phyloP scores from a whole-genome alignment of 1,284 basidiomycete species.

The Pyrrhoderma noxium region DNA sequence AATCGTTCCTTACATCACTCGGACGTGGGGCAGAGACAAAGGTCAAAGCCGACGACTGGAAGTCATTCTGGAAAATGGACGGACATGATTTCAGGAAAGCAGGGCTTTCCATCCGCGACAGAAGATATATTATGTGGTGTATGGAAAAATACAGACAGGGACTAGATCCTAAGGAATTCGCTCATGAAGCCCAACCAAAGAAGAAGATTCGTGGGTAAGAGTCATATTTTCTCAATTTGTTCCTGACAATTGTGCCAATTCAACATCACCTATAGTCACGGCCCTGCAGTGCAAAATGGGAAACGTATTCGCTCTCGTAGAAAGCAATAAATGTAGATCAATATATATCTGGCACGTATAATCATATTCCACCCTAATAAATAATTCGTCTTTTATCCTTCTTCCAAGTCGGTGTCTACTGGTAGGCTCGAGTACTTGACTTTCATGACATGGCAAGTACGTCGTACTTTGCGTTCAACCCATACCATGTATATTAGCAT shows the following conservation, averaged over 20 bases:
- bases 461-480: too few relatives aligned
- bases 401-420: too few relatives aligned
- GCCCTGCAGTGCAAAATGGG: slow-evolving; percentile 67
- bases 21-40: slow-evolving; percentile 62
- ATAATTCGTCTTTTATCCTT: too few relatives aligned
- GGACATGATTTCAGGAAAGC: slow-evolving; percentile 54
- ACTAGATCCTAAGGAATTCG: slow-evolving; percentile 48
- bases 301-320: slow-evolving; percentile 65
- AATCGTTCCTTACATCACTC: slow-evolving; percentile 65
- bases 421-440: too few relatives aligned
- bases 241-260: too few relatives aligned
- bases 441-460: too few relatives aligned
- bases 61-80: slow-evolving; percentile 56
- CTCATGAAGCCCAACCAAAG: slow-evolving; percentile 54
- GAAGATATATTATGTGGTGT: slow-evolving; percentile 77
- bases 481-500: too few relatives aligned
- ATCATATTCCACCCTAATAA: too few relatives aligned
- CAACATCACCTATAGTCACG: slow-evolving; percentile 32
- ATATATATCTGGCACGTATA: too few relatives aligned
- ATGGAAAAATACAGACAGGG: slow-evolving; percentile 71
- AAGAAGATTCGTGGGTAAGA: slow-evolving; percentile 69
- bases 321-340: slow-evolving; percentile 15
- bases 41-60: slow-evolving; percentile 45
- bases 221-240: neutral
- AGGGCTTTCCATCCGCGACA: slow-evolving; percentile 57